Percentiles rank a stretch among this genome's conserved stretches.
These are phyloP conservation scores for Setaria italica DNA, from an alignment of 202 grass and related monocot genomes.

Conservation along the genomic window DNA sequence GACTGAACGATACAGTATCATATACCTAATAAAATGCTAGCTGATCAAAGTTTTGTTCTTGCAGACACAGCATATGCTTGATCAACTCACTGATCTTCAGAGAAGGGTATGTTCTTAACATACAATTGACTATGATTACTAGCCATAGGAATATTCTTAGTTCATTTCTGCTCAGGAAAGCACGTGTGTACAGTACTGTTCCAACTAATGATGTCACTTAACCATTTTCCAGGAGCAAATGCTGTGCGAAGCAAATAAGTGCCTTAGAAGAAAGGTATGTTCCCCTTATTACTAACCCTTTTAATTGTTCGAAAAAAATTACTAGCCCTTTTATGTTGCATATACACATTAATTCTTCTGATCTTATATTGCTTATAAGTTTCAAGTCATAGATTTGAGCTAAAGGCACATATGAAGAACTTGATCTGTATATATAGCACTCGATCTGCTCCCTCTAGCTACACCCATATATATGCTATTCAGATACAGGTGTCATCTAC, in stretches of 20 bases:
- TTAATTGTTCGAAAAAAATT: neutral
- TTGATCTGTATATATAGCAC: too few species aligned
- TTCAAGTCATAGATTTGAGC: neutral
- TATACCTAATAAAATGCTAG: slow-evolving; percentile 16
- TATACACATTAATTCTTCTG: neutral
- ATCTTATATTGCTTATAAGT: neutral
- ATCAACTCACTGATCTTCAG: slow-evolving; percentile 74
- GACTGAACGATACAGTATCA: neutral
- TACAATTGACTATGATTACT: neutral
- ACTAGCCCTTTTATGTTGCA: neutral
- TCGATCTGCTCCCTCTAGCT: too few species aligned
- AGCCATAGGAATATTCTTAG: neutral
- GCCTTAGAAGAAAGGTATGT: slow-evolving; percentile 81
- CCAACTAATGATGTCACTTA: slow-evolving; percentile 14
- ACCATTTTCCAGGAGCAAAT: slow-evolving; percentile 70
- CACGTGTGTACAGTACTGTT: neutral
- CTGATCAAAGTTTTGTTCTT: slow-evolving; percentile 33
- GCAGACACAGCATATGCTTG: slow-evolving; percentile 87
- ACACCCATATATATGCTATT: neutral
- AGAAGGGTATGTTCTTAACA: slow-evolving; percentile 64
- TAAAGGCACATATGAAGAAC: neutral
- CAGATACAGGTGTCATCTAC: neutral
- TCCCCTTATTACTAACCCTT: neutral
- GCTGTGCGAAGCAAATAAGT: slow-evolving; percentile 76
- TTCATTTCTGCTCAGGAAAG: neutral